Conservation (phyloP, 1,284 basidiomycete species). For the Coniferiporia sulphurascens region DNA sequence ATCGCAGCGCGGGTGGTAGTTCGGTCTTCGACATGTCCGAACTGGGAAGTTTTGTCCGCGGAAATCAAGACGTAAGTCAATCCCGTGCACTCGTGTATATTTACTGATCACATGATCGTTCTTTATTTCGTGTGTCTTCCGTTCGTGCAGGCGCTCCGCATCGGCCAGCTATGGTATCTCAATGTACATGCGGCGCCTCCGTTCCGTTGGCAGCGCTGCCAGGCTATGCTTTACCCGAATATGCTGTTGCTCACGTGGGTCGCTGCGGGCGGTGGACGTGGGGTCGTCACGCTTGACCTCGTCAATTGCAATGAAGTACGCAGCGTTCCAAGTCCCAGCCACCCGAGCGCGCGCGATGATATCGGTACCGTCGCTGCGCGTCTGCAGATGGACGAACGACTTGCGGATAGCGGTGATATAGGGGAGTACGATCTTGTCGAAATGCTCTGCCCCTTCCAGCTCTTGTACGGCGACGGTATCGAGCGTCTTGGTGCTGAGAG, state of each 20-base stretch:
- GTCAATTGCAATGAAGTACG: slow-evolving; percentile 80
- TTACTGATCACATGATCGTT: slow-evolving; percentile 14
- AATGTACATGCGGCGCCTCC: slow-evolving; percentile 79
- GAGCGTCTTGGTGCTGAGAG: slow-evolving; percentile 83
- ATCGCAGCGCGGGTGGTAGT: slow-evolving; percentile 29
- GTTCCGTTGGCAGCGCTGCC: slow-evolving; percentile 80
- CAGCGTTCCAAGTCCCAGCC: slow-evolving; percentile 71
- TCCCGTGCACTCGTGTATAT: slow-evolving; percentile 6
- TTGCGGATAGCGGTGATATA: slow-evolving; percentile 35
- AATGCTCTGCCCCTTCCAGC: slow-evolving; percentile 79
- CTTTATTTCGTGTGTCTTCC: neutral
- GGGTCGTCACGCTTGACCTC: slow-evolving; percentile 78
- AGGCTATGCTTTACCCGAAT: slow-evolving; percentile 76
- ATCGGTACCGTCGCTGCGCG: slow-evolving; percentile 78
- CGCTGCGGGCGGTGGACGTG: slow-evolving; percentile 69
- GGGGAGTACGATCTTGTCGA: slow-evolving; percentile 47
- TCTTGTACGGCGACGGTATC: slow-evolving; percentile 82
- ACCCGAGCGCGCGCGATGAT: slow-evolving; percentile 74
- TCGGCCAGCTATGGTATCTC: slow-evolving; percentile 83
- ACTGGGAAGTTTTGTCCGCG: slow-evolving; percentile 37
- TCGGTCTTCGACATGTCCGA: slow-evolving; percentile 44
- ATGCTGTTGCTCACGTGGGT: slow-evolving; percentile 81
- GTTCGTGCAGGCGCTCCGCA: slow-evolving; percentile 63
- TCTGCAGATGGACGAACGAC: slow-evolving; percentile 46
- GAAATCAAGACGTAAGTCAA: slow-evolving; percentile 43